These are phyloP conservation scores for Metarhizium guizhouense DNA, from an alignment of 2,329 filamentous ascomycete genomes.

Conservation along the genomic window DNA sequence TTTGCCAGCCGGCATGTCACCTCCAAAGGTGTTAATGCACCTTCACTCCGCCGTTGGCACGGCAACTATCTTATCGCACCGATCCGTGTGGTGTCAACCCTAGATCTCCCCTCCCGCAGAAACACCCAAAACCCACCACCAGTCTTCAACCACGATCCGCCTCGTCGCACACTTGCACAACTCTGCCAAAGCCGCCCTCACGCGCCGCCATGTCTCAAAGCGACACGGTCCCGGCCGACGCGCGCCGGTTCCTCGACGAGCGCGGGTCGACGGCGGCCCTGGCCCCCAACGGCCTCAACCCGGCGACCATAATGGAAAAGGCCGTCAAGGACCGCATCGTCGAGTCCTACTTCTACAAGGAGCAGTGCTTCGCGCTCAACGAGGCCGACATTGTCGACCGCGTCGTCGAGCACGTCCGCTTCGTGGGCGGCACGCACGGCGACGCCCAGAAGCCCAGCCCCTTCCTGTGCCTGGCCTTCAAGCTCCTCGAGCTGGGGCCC, in stretches of 20 bases:
- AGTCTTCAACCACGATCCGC: not conserved
- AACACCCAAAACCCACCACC: conserved; percentile 6
- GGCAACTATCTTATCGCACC: conserved; percentile 35
- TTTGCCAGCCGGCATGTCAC: not conserved
- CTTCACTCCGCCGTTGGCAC: conserved; percentile 21
- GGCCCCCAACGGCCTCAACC: conserved; percentile 81
- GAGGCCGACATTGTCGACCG: conserved; percentile 76
- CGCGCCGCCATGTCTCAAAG: conserved; percentile 23
- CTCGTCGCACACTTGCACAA: too few relatives aligned
- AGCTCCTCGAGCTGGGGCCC: conserved; percentile 82
- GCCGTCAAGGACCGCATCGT: conserved; percentile 91
- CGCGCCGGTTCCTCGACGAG: conserved; percentile 76
- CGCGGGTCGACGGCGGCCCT: conserved; percentile 70
- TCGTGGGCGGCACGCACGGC: conserved; percentile 83
- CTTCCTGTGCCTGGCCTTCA: conserved; percentile 91
- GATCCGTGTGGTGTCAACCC: not conserved
- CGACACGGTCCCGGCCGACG: conserved; percentile 66
- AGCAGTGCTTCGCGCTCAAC: conserved; percentile 96
- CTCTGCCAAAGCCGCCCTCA: too few relatives aligned
- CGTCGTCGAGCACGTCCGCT: conserved; percentile 71
- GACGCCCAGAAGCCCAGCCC: conserved; percentile 78
- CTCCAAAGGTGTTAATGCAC: too few relatives aligned
- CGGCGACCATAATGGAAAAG: conserved; percentile 92
- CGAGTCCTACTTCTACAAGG: conserved; percentile 96
- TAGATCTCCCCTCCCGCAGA: too few relatives aligned